Base-by-base conservation (phyloP, 176 grass and related monocot species). In the Rhipidocladum racemiflorum region DNA sequence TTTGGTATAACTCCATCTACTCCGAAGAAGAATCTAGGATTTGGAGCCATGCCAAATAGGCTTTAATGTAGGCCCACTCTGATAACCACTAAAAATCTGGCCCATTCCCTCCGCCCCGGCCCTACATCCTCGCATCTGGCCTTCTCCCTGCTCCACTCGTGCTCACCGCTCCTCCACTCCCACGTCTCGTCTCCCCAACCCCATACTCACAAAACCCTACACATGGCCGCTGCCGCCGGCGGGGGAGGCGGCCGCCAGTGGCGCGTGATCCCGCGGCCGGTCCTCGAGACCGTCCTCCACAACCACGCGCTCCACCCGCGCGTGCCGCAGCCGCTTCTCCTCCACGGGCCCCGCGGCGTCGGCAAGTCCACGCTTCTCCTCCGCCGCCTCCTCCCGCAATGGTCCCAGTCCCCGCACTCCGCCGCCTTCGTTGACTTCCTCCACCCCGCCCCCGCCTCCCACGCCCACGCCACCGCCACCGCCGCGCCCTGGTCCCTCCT, bases 331-430 rank as follows among this genome's bases (percentile, higher is more conserved):
- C 89, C 91, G 70, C 88, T 98, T 40, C 73, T 95, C 62, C 73
- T 98, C 79, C 96, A 98, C 43, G 92, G 96, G 0, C 92, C 96
- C 44, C 96, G 96, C 36, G 96, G 96, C 82, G 87, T 85, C 43
- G 96, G 96, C 74, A 98, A 98, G 85, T 93, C 92, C 84, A 90
- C 96, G 46, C 74, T 98, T 35, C 88, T 98, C 82, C 89, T 93
- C 68, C 80, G 75, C 91, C 92, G 90, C 48, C 92, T 98, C 46
- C 88, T 98, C 84, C 92, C 96, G 3, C 88, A 82, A 42, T 98
- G 96, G 96, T 93, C 90, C 42, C 85, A 93, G 14, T 56, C 72
- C 6, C 92, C 92, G 23, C 92, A 98, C 87, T 35, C 76, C 45
- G 21, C 85, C n/a, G 90, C 96, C 29, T 87, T 93, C 79, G 88